phyloP scores from a whole-genome alignment of 257 asterid genomes.

The Perilla frutescens region DNA sequence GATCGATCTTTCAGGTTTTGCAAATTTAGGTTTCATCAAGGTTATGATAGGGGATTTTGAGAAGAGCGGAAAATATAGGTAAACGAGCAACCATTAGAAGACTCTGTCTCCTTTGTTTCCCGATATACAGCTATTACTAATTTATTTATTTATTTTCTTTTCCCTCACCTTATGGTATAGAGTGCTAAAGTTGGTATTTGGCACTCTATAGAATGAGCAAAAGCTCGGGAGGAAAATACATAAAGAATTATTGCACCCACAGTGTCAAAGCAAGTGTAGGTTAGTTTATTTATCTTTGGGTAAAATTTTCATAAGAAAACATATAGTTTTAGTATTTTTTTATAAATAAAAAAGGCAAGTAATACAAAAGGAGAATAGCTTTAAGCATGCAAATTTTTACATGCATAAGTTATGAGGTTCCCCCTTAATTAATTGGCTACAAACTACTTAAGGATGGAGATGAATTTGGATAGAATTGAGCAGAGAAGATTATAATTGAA shows the following conservation, averaged over 20 bases:
- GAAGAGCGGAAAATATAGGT: background rate
- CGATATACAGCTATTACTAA: background rate
- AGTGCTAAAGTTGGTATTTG: background rate
- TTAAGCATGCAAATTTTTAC: background rate
- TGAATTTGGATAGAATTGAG: conserved; percentile 10
- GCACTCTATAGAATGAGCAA: background rate
- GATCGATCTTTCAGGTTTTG: background rate
- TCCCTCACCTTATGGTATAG: background rate
- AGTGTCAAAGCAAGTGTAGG: background rate
- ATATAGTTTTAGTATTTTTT: background rate
- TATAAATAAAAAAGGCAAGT: background rate
- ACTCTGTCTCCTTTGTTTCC: background rate
- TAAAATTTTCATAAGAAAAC: background rate
- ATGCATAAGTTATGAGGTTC: background rate
- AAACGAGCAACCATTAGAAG: background rate
- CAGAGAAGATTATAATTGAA: conserved; percentile 25
- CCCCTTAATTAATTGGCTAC: background rate
- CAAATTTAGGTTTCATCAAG: no score
- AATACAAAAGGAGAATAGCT: background rate
- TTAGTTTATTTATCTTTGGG: background rate
- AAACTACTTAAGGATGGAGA: conserved; percentile 22
- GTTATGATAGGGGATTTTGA: no score
- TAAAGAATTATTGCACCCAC: background rate
- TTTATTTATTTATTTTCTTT: background rate
- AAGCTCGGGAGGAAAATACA: no score